Evolutionary conservation across 2,329 filamentous ascomycete genomes (phyloP).

Genomic region (Aspergillus eucalypticola): DNA sequence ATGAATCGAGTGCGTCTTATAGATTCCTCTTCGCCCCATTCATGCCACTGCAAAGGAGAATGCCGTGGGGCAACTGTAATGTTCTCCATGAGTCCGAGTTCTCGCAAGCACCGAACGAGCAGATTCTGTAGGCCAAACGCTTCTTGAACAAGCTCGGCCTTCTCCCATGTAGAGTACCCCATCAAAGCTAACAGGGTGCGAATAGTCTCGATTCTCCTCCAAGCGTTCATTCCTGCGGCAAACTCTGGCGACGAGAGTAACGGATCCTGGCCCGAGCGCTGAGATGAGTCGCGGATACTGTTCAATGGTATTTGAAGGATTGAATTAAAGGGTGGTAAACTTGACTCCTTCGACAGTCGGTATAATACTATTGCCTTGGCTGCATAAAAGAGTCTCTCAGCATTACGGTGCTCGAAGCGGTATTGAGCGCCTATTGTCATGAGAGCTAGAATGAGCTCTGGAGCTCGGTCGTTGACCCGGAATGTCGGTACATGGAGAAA

Average conservation of each 20-base stretch:
- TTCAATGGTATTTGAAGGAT: slow-evolving; percentile 24
- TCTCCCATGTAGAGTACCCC: slow-evolving; percentile 37
- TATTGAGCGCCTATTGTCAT: slow-evolving; percentile 59
- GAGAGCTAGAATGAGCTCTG: slow-evolving; percentile 68
- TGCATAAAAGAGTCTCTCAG: slow-evolving; percentile 52
- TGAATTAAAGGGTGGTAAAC: slow-evolving; percentile 14
- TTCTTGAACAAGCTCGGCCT: slow-evolving; percentile 34
- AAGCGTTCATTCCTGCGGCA: slow-evolving; percentile 17
- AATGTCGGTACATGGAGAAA: slow-evolving; percentile 70
- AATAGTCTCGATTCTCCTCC: slow-evolving; percentile 32
- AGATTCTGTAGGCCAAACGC: slow-evolving; percentile 33
- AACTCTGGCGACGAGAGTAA: slow-evolving; percentile 14
- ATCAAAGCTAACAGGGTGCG: slow-evolving; percentile 34
- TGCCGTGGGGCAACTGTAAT: slow-evolving; percentile 24
- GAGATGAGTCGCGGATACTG: slow-evolving; percentile 16
- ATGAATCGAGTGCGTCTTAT: slow-evolving; percentile 39
- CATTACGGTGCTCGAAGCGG: slow-evolving; percentile 49
- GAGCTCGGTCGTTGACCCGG: slow-evolving; percentile 62
- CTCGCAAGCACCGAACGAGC: slow-evolving; percentile 33
- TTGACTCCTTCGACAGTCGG: slow-evolving; percentile 46
- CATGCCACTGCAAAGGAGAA: slow-evolving; percentile 33
- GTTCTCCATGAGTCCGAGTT: slow-evolving; percentile 31
- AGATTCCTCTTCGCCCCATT: slow-evolving; percentile 40
- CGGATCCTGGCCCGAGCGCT: slow-evolving; percentile 14
- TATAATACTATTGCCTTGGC: slow-evolving; percentile 64